Evolutionary conservation across 1,284 basidiomycete genomes (phyloP).

Genomic region (Lignosus rhinocerotis): DNA sequence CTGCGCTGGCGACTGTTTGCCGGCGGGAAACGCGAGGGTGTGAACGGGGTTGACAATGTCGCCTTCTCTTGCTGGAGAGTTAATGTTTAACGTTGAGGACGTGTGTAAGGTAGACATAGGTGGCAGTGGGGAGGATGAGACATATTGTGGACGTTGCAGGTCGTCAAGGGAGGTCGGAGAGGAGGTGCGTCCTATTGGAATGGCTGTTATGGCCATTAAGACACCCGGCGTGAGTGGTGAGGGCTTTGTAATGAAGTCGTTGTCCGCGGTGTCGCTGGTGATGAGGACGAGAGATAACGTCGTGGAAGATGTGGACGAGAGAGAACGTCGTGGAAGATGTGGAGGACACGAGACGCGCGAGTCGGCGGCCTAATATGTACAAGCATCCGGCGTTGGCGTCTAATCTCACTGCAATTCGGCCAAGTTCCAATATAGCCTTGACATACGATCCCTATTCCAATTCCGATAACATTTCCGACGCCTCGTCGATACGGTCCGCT

Average conservation of each 20-base stretch:
- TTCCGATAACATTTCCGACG: too few relatives aligned
- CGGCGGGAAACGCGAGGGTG: constrained; percentile 27
- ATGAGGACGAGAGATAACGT: constrained; percentile 9
- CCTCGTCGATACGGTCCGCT: too few relatives aligned
- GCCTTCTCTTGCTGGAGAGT: constrained; percentile 14
- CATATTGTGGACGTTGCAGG: constrained; percentile 22
- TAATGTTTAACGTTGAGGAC: constrained; percentile 38
- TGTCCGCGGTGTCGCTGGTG: constrained; percentile 18
- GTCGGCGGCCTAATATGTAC: too few relatives aligned
- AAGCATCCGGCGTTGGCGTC: too few relatives aligned
- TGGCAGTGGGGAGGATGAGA: constrained; percentile 24
- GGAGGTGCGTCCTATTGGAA: constrained; percentile 26
- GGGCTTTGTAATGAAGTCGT: not conserved
- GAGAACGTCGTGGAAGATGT: not conserved
- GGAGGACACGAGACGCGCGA: not conserved
- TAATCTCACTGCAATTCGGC: too few relatives aligned
- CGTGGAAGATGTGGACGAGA: constrained; percentile 1
- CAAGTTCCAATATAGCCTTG: too few relatives aligned
- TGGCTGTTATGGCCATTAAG: constrained; percentile 23
- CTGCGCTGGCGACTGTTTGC: constrained; percentile 30
- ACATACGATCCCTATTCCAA: too few relatives aligned
- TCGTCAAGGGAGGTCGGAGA: constrained; percentile 30
- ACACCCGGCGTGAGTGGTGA: not conserved
- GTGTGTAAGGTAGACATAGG: constrained; percentile 32
- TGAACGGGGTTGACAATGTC: constrained; percentile 37